Percentiles rank a stretch among this genome's conserved stretches.
Conservation (phyloP, 139 green algal species). For the Chlorella sorokiniana region DNA sequence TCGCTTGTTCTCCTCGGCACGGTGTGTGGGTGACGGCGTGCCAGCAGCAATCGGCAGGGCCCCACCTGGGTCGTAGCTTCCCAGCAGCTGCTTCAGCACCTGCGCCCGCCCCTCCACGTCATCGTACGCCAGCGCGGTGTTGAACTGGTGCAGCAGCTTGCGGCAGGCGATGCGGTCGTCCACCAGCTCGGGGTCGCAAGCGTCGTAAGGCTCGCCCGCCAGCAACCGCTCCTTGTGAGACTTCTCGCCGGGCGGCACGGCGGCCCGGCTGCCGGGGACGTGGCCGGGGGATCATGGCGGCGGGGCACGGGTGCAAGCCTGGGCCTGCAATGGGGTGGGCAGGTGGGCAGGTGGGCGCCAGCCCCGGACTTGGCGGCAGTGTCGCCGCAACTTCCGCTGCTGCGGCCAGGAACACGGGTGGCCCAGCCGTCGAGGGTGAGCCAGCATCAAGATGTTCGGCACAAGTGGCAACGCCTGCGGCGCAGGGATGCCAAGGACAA, state of each 20-base stretch:
- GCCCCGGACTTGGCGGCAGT: too few species aligned
- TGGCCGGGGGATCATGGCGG: conserved; percentile 28
- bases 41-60: neutral
- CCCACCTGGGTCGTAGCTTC: conserved; percentile 26
- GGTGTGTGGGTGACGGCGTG: neutral
- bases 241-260: neutral
- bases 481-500: too few species aligned
- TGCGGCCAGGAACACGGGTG: too few species aligned
- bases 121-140: neutral
- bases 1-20: too few species aligned
- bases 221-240: conserved; percentile 45
- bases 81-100: conserved; percentile 27
- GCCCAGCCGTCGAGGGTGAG: too few species aligned
- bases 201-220: conserved; percentile 43
- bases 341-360: too few species aligned
- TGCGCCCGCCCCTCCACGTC: neutral
- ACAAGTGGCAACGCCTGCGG: too few species aligned
- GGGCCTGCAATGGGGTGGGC: too few species aligned
- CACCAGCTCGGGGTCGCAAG: conserved; percentile 39
- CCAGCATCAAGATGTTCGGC: too few species aligned
- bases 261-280: neutral
- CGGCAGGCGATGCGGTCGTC: conserved; percentile 35
- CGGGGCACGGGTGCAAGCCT: neutral
- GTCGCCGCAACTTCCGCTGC: too few species aligned
- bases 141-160: conserved; percentile 24